A percentile compares a stretch with the other conserved stretches of the same genome.
These are phyloP conservation scores for Annona cherimola DNA, from an alignment of 164 flowering plant genomes.

Conservation along the genomic window DNA sequence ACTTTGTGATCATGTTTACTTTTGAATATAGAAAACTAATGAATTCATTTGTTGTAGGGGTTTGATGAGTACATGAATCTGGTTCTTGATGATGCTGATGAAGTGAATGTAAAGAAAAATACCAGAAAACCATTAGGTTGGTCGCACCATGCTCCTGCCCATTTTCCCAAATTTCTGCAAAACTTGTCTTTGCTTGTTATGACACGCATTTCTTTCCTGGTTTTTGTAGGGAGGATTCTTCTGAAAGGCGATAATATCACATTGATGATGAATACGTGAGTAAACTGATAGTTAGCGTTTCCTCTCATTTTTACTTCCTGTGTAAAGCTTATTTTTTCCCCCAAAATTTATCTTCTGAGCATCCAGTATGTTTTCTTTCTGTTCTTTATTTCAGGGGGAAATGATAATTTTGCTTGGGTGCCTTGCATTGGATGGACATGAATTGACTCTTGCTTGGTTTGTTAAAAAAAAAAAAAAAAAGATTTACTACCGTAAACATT, in stretches of 20 bases:
- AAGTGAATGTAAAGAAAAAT: conserved; percentile 67
- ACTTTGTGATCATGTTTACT: not conserved
- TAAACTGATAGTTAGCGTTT: not conserved
- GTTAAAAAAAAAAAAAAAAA: too few relatives aligned
- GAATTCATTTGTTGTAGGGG: conserved; percentile 33
- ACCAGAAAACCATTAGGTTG: conserved; percentile 51
- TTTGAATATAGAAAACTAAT: not conserved
- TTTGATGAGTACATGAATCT: conserved; percentile 97
- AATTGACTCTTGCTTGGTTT: not conserved
- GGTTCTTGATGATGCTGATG: conserved; percentile 90
- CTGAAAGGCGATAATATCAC: conserved; percentile 73
- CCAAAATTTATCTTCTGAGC: not conserved
- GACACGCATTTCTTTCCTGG: not conserved
- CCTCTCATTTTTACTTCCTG: not conserved
- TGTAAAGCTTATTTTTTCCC: not conserved
- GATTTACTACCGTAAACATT: not conserved
- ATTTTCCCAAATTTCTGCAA: not conserved
- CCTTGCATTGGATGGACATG: not conserved
- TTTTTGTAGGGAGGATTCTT: conserved; percentile 57
- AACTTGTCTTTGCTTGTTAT: not conserved
- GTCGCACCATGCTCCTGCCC: not conserved
- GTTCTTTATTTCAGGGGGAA: conserved; percentile 35
- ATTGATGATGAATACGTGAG: conserved; percentile 71
- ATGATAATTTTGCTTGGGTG: conserved; percentile 14
- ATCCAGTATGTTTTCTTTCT: conserved; percentile 3